Conservation (phyloP, 2,329 filamentous ascomycete species). For the Aspergillus persii region DNA sequence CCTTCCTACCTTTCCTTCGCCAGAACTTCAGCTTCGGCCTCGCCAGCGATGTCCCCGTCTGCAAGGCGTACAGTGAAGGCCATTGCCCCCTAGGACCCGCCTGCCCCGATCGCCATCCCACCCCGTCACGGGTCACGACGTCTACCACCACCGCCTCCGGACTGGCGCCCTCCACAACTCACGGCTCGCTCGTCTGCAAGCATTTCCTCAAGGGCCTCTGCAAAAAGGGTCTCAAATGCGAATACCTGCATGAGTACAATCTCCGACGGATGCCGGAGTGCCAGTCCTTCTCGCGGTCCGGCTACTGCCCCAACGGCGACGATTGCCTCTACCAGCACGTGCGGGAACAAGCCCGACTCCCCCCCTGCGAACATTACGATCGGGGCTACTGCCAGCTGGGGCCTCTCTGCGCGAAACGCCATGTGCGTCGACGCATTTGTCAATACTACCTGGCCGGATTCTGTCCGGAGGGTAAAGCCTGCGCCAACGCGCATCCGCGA, state of each 20-base stretch:
- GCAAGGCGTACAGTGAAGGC: constrained; percentile 80
- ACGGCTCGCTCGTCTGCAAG: constrained; percentile 80
- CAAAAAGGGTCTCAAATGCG: constrained; percentile 95
- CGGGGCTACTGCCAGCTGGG: constrained; percentile 92
- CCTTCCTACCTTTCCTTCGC: constrained; percentile 81
- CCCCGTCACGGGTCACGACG: constrained; percentile 44
- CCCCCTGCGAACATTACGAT: constrained; percentile 86
- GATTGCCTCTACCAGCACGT: constrained; percentile 94
- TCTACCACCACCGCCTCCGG: constrained; percentile 44
- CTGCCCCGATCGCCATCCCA: constrained; percentile 79
- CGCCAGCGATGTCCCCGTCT: constrained; percentile 73
- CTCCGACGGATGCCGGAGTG: constrained; percentile 97
- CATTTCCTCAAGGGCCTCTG: constrained; percentile 96
- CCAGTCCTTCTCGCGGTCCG: constrained; percentile 90
- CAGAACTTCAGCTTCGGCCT: constrained; percentile 82
- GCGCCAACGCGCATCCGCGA: constrained; percentile 76
- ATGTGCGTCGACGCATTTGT: constrained; percentile 79
- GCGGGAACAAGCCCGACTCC: constrained; percentile 74
- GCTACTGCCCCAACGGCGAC: constrained; percentile 94
- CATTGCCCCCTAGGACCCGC: constrained; percentile 81
- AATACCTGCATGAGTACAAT: constrained; percentile 99
- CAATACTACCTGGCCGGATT: constrained; percentile 88
- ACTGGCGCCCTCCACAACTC: constrained; percentile 40
- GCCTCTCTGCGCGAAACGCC: constrained; percentile 81
- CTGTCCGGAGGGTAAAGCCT: constrained; percentile 77